These are phyloP conservation scores for Fusarium sp. DNA, from an alignment of 2,329 filamentous ascomycete genomes.

Conservation along the genomic window DNA sequence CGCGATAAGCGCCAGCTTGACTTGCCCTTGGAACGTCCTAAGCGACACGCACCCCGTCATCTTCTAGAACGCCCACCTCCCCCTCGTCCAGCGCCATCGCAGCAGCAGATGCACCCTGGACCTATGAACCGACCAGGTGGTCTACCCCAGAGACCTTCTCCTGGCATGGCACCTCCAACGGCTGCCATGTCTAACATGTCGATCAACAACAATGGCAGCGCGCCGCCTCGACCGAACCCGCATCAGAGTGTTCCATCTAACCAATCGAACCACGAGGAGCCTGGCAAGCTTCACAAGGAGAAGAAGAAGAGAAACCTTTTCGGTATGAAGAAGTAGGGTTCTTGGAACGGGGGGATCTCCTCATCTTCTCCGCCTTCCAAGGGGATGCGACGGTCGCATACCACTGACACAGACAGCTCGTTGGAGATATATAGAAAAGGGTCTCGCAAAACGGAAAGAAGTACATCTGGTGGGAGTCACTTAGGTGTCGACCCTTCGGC, in stretches of 20 bases:
- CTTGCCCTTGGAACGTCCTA: constrained; percentile 82
- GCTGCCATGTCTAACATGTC: constrained; percentile 67
- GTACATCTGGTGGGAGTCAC: constrained; percentile 1
- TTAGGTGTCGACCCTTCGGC: not conserved
- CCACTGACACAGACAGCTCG: constrained; percentile 26
- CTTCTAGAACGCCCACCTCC: constrained; percentile 79
- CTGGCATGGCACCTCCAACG: constrained; percentile 55
- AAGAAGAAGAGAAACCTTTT: constrained; percentile 72
- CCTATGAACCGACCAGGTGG: constrained; percentile 41
- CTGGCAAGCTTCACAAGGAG: constrained; percentile 63
- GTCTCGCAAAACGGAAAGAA: constrained; percentile 2
- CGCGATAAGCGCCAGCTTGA: constrained; percentile 79
- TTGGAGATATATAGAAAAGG: not conserved
- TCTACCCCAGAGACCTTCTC: constrained; percentile 42
- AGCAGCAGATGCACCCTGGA: constrained; percentile 19
- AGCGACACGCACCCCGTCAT: constrained; percentile 84
- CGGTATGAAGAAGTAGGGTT: constrained; percentile 67
- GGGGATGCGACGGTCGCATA: constrained; percentile 25
- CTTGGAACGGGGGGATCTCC: constrained; percentile 41
- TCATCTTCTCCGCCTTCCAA: constrained; percentile 13
- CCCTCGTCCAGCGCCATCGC: constrained; percentile 55
- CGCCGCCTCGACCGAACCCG: constrained; percentile 25
- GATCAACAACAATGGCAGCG: constrained; percentile 50
- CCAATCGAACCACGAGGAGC: constrained; percentile 36
- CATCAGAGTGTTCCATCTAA: constrained; percentile 32